Percentiles rank a stretch among this genome's conserved stretches.
Conservation (phyloP, 257 asterid species). For the Ajuga chamaepitys region DNA sequence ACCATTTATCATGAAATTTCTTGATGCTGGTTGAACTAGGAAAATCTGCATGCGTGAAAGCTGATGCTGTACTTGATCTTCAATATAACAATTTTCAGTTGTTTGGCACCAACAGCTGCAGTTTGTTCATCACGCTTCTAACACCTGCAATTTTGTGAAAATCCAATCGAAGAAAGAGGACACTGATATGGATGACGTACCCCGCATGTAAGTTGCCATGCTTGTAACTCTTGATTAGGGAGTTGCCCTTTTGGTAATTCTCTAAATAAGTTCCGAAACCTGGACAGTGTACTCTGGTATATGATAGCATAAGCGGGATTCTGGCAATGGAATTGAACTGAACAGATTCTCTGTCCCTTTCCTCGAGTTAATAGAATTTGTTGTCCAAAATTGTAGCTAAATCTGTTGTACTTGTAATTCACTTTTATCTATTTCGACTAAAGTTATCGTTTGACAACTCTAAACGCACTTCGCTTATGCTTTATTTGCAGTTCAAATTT, state of each 20-base stretch:
- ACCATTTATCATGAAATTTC: neutral
- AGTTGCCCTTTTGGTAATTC: neutral
- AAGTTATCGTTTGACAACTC: no score
- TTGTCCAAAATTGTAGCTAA: no score
- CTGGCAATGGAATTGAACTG: neutral
- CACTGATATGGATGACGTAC: slow-evolving; percentile 26
- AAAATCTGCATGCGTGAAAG: slow-evolving; percentile 1
- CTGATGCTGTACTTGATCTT: slow-evolving; percentile 2
- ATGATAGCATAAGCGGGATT: neutral
- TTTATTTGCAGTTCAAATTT: slow-evolving; percentile 19
- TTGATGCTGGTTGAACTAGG: slow-evolving; percentile 6
- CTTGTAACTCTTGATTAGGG: neutral
- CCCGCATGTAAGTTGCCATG: slow-evolving; percentile 34
- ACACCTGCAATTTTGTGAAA: slow-evolving; percentile 35
- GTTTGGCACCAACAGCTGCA: slow-evolving; percentile 53
- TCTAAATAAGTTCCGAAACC: neutral
- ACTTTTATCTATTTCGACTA: no score
- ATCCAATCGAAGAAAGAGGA: slow-evolving; percentile 23
- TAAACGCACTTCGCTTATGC: no score
- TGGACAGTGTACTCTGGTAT: neutral
- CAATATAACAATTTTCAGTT: neutral
- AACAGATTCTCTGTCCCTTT: neutral
- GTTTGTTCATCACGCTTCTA: slow-evolving; percentile 49
- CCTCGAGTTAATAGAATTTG: neutral
- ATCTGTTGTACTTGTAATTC: no score